phyloP scores from a whole-genome alignment of 2,329 filamentous ascomycete species.

The Aspergillus sp. region DNA sequence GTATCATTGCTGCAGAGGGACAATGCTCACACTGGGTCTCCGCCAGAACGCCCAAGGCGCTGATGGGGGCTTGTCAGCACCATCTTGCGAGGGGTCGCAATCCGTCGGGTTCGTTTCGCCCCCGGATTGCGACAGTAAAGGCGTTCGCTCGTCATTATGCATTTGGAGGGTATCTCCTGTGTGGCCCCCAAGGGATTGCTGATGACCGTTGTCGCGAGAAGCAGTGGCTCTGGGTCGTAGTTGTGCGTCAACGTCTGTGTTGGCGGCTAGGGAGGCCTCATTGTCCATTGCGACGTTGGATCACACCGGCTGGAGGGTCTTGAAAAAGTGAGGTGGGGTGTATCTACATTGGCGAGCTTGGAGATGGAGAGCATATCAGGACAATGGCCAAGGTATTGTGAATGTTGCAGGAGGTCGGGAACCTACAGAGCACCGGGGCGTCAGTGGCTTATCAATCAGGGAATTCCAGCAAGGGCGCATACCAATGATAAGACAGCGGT shows the following conservation, averaged over 20 bases:
- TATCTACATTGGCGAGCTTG: neutral
- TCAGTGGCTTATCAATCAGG: neutral
- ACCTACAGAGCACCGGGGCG: neutral
- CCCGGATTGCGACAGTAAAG: slow-evolving; percentile 19
- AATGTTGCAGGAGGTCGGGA: neutral
- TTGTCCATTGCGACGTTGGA: slow-evolving; percentile 27
- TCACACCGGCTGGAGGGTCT: neutral
- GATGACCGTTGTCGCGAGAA: slow-evolving; percentile 4
- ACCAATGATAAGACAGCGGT: neutral
- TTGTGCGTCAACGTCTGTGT: slow-evolving; percentile 32
- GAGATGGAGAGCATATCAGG: neutral
- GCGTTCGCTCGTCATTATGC: slow-evolving; percentile 24
- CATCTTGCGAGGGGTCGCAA: neutral
- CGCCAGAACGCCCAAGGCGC: slow-evolving; percentile 38
- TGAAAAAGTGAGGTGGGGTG: neutral
- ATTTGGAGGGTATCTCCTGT: slow-evolving; percentile 20
- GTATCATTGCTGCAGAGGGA: neutral
- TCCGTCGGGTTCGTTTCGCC: neutral
- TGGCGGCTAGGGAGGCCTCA: slow-evolving; percentile 32
- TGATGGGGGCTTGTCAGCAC: neutral
- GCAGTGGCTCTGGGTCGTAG: slow-evolving; percentile 16
- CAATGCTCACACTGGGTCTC: slow-evolving; percentile 47
- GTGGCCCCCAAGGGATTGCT: neutral
- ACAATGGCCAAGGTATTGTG: neutral
- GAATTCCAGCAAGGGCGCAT: neutral